These are phyloP conservation scores for Neonectria hederae DNA, from an alignment of 2,329 filamentous ascomycete genomes.

Conservation along the genomic window DNA sequence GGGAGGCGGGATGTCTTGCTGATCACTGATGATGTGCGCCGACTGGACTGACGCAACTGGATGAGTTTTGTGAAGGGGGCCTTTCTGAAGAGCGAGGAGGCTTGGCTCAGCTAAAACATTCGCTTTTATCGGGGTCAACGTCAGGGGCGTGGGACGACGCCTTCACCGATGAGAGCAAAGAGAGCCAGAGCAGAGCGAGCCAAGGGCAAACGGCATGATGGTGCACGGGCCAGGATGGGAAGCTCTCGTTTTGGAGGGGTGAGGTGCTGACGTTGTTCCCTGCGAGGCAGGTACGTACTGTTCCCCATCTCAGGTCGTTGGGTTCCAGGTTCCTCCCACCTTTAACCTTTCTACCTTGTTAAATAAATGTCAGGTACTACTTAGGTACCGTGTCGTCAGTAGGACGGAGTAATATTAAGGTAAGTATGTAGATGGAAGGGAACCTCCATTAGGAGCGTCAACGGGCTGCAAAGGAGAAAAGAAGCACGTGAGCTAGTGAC, in stretches of 20 bases:
- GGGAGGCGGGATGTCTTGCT: conserved; percentile 27
- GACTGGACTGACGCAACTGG: conserved; percentile 9
- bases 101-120: conserved; percentile 27
- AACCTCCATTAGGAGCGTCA: background rate
- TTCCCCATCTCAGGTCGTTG: conserved; percentile 10
- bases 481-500: conserved; percentile 18
- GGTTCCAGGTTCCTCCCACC: conserved; percentile 5
- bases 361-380: background rate
- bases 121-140: conserved; percentile 36
- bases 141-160: conserved; percentile 29
- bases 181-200: conserved; percentile 16
- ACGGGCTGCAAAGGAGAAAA: background rate
- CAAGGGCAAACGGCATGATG: conserved; percentile 19
- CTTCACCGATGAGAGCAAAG: conserved; percentile 14
- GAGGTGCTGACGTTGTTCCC: conserved; percentile 39
- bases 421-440: background rate
- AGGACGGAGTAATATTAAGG: background rate
- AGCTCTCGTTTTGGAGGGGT: conserved; percentile 28
- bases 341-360: conserved; percentile 4
- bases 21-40: conserved; percentile 32
- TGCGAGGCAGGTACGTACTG: conserved; percentile 25
- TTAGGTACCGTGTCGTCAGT: background rate
- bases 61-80: background rate
- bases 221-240: conserved; percentile 36
- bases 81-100: background rate